phyloP scores from a whole-genome alignment of 768 basidiomycete genomes.

The Termitomyces sp. region DNA sequence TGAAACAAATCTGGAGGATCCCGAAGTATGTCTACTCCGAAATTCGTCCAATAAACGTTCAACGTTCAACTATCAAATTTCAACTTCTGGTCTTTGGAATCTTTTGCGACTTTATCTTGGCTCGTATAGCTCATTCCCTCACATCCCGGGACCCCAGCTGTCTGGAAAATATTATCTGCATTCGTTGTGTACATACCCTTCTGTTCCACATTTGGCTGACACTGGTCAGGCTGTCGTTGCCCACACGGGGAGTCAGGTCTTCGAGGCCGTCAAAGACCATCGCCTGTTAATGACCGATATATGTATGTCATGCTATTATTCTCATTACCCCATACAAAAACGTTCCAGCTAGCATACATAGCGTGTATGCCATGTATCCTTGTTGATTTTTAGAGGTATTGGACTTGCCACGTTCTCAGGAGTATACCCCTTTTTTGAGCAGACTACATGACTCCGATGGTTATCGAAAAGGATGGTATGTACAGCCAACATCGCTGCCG shows the following conservation, averaged over 20 bases:
- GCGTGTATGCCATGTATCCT: not conserved
- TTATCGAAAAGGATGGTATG: not conserved
- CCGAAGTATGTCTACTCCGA: not conserved
- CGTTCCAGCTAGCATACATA: not conserved
- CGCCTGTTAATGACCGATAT: not conserved
- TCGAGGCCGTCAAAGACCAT: not conserved
- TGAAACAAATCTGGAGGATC: not conserved
- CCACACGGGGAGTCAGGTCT: not conserved
- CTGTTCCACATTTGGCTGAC: not conserved
- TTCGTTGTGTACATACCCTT: not conserved
- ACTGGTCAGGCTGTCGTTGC: not conserved
- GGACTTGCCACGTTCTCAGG: not conserved
- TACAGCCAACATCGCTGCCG: not conserved
- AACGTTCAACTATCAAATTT: not conserved
- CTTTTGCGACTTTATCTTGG: not conserved
- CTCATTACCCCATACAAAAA: not conserved
- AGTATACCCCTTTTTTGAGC: not conserved
- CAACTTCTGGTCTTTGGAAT: too few species aligned
- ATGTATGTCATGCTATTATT: not conserved
- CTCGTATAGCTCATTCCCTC: not conserved
- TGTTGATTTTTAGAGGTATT: not conserved
- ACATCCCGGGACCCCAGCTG: too few species aligned
- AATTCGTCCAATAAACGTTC: not conserved
- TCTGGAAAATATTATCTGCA: not conserved
- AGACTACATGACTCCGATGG: not conserved